Base-by-base conservation (phyloP, 805 yeast species). In the Wickerhamiella parazyma region DNA sequence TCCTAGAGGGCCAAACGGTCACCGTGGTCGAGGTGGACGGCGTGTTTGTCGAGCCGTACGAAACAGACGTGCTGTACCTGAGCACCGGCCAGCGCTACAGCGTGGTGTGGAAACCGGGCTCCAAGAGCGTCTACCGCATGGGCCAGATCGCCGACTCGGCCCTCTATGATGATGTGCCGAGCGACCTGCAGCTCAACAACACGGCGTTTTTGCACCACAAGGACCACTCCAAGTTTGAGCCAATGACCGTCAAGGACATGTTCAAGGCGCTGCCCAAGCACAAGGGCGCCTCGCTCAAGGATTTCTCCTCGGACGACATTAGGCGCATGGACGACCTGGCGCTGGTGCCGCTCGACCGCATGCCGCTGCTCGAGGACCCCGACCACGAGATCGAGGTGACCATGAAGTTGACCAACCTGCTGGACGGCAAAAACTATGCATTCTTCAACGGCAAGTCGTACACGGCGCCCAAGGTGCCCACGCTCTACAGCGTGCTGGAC, bases 21-120 rank as follows among this genome's bases (percentile, higher is more conserved):
- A 76, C 84, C 10, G 79, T 91, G 41, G 80, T 91, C 49, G 97
- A 87, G 58, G 80, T 86, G 36, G 98, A 91, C 61, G 98, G 98
- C 59, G 67, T 87, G 37, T 73, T 80, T 55, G 87, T 83, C 14
- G 82, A 86, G 61, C 79, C 78, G 36, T 74, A 76, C 55, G 73
- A 69, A 45, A 79, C 95, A 4, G 71, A 70, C 26, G 69, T 75
- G 67, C 53, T 89, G 38, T 86, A 83, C 62, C 72, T 91, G 54
- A 75, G 94, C 6, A 86, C 77, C 43, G 97, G 96, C 36, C 98
- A 91, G 67, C 78, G 98, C 55, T 86, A 84, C 64, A 73, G 87
- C 21, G 78, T 85, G 7, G 68, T 91, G 55, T 58, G 91, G 50
- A 74, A 70, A 41, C 85, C 96, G 46, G 81, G 80, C 65, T 66